Evolutionary conservation across 2,329 filamentous ascomycete genomes (phyloP), one percentile per base, ranked within the genome.

Genomic region (Pseudomassariella vexata): DNA sequence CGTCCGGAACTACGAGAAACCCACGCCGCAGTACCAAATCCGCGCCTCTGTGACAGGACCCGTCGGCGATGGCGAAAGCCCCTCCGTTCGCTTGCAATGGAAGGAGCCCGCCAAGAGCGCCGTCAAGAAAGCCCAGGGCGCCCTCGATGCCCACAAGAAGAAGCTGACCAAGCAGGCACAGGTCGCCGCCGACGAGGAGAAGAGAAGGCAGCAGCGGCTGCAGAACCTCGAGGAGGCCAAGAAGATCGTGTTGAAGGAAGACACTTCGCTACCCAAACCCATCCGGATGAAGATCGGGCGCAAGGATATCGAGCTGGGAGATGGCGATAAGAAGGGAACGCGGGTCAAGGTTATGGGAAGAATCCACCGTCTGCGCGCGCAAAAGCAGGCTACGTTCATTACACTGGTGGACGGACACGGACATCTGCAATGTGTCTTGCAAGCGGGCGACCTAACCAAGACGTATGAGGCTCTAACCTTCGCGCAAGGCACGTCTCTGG

Each of bases 401-500:
- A 90, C 82, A n/a, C 66, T 95, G 42, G 72, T 80, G 41, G 86
- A 94, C 54, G 89, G 89, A 37, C 85, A 89, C 51, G 85, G 84
- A 33, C 80, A 81, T 52, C 70, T 96, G 57, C 88, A 95, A 67
- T 89, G 86, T 53, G 73, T 95, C 40, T 66, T 95, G 45, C 74
- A 78, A 34, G 60, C 70, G 3, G 88, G 88, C 36, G 73, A 87
- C 41, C 72, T 96, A 48, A 82, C 86, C 45, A 88, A 87, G 69
- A 90, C 85, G n/a, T 94, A 94, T 66, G 87, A 94, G 53, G 85
- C 86, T 40, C 68, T 94, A 47, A 88, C 83, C 16, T 75, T 95
- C 47, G 85, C 86, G 19, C 79, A 83, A 41, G 88, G 90, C 63
- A 92, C 87, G n/a, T 86, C 86, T 31, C 78, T 95, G 53, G 79